Evolutionary conservation across 2,329 filamentous ascomycete species (phyloP), one percentile per base, ranked within the genome.

Genomic region (Phaeoacremonium minimum): DNA sequence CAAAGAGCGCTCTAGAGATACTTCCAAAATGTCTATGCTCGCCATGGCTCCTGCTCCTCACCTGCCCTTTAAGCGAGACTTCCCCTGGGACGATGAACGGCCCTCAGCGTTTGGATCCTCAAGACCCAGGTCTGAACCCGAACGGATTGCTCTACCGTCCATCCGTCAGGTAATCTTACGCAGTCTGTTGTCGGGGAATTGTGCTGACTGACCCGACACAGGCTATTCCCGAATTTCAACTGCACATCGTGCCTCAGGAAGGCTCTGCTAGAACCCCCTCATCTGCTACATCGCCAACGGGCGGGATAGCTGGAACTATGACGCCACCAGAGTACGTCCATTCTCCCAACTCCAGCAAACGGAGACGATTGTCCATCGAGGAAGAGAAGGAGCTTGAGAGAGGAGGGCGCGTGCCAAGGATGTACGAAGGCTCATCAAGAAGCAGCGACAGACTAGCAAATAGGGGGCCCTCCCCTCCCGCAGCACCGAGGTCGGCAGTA

Each of bases 141-240:
- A 64, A 42, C 53, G 56, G 40, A 51, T 71, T 18, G 62, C 63
- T 22, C 58, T 77, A 15, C 73, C 73, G 15, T 69, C 73, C 2
- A 74, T 77, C 33, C 63, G 69, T 45, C 67, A 74, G 67, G 72
- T 75, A 66, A 39, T 36, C 32, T 18, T 28, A 17, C n/a, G n/a
- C n/a, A n/a, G n/a, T n/a, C n/a, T n/a, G n/a, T n/a, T n/a, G n/a
- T n/a, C n/a, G n/a, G n/a, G n/a, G n/a, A n/a, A n/a, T n/a, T 18
- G 19, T 11, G n/a, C 13, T 38, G 36, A 17, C 51, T 56, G 40
- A 56, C 38, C 17, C 22, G 2, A 9, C 9, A 2, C 44, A 71
- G 69, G 56, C 61, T 31, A 63, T 75, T 36, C 69, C 71, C 14
- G 69, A 74, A 32, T 52, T 73, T 16, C 52, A 61, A 26, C 47